Evolutionary conservation across 805 yeast species (phyloP).

Genomic region (Pichia rugopelliculosa): DNA sequence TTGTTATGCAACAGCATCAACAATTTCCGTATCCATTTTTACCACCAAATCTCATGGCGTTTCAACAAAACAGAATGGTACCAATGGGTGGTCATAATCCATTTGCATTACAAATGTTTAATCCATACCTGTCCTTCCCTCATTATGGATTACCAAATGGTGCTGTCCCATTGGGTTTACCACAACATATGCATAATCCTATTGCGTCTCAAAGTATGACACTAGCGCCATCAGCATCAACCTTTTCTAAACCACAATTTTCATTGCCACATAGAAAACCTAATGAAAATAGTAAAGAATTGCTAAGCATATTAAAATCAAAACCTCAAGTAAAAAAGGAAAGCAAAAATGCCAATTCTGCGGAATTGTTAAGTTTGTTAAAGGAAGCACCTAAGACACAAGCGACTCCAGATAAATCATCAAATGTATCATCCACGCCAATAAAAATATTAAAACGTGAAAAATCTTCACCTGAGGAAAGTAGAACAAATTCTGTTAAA

Average conservation of each 20-base stretch:
- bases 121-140: constrained; percentile 17
- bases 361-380: constrained; percentile 9
- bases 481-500: too few species aligned
- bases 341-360: neutral
- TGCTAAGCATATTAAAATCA: constrained; percentile 24
- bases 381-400: constrained; percentile 1
- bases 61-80: constrained; percentile 5
- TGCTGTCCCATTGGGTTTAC: neutral
- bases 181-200: constrained; percentile 3
- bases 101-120: constrained; percentile 22
- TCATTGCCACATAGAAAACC: constrained; percentile 22
- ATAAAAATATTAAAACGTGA: constrained; percentile 16
- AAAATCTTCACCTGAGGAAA: neutral
- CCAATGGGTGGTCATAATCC: constrained; percentile 16
- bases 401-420: neutral
- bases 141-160: constrained; percentile 8
- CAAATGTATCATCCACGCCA: neutral
- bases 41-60: constrained; percentile 10
- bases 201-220: constrained; percentile 8
- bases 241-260: constrained; percentile 28
- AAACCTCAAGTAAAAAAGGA: constrained; percentile 7
- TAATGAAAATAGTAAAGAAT: constrained; percentile 28
- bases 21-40: constrained; percentile 12
- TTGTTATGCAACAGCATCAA: constrained; percentile 3
- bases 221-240: constrained; percentile 26